Base-by-base conservation (phyloP, 2,329 filamentous ascomycete species). In the Neofusicoccum parvum region DNA sequence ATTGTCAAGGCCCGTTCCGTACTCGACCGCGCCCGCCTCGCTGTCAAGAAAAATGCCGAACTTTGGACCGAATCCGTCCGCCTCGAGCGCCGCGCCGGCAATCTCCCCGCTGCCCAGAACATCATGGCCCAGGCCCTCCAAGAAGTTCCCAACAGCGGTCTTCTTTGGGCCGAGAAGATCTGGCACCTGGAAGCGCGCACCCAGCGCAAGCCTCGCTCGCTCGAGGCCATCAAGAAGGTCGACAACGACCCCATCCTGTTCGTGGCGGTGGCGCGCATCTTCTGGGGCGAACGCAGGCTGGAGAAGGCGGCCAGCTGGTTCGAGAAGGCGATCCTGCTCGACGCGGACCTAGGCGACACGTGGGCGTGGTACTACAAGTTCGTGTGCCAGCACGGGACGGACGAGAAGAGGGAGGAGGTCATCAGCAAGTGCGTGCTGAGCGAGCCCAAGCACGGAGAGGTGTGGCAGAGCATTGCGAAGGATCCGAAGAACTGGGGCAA, bases 311-410 rank as follows among this genome's bases (percentile, higher is more conserved):
- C 94, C 78, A 94, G 88, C 69, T 99, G 95, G 95, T 99, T 99
- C 77, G 93, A 97, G 80, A 97, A 96, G 80, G 95, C 95, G 0
- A 88, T 97, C 65, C 84, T 97, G 63, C 82, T 95, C 12, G 93
- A 99, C 73, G 88, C 90, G 41, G 94, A 98, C 76, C 81, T 88
- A 59, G 95, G 95, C 59, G 96, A 99, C 80, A 91, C 89, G 11
- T 99, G 96, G 96, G 94, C 93, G 20, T 99, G 94, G 94, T 99
- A 97, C 78, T 95, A 93, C 78, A 94, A 94, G 78, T 99, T 98
- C 77, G 75, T 98, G 69, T 76, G 88, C 70, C 92, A 97, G 82
- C 94, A 99, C 80, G 96, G 95, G 10, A 97, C 93, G 5, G 90
- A 92, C 74, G 94, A 97, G 82, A 99, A 98, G 88, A 85, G 90